These are phyloP conservation scores for Lecanicillium sp. DNA, from an alignment of 2,329 filamentous ascomycete species.

Conservation along the genomic window DNA sequence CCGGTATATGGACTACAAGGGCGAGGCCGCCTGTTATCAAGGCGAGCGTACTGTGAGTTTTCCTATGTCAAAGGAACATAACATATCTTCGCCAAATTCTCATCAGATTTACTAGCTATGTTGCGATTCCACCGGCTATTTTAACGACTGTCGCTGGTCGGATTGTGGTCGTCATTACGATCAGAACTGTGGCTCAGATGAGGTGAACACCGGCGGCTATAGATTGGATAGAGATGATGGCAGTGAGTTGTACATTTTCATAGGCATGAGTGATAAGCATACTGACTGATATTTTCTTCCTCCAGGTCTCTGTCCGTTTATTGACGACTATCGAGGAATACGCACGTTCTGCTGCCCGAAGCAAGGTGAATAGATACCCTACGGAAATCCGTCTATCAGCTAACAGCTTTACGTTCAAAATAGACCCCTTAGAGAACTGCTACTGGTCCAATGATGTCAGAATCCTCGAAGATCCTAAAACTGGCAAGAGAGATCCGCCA, in stretches of 20 bases:
- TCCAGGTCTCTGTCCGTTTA: no score
- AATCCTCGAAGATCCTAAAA: no score
- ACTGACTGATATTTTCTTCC: no score
- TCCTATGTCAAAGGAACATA: not conserved
- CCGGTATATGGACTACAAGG: slow-evolving; percentile 14
- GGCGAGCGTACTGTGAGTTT: slow-evolving; percentile 5
- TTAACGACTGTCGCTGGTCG: slow-evolving; percentile 21
- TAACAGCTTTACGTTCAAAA: not conserved
- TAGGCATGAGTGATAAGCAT: not conserved
- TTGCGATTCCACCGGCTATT: slow-evolving; percentile 19
- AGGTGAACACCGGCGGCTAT: not conserved
- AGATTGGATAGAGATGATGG: not conserved
- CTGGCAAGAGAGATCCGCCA: not conserved
- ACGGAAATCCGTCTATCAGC: no score
- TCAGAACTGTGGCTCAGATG: not conserved
- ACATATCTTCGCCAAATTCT: not conserved
- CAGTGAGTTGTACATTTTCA: no score
- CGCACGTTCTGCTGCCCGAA: slow-evolving; percentile 15
- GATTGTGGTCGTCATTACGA: slow-evolving; percentile 12
- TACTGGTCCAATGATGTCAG: not conserved
- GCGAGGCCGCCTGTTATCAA: slow-evolving; percentile 13
- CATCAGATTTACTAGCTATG: slow-evolving; percentile 15
- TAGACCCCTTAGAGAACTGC: not conserved
- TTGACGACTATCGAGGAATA: no score
- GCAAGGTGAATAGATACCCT: not conserved